Conservation (phyloP, 2,329 filamentous ascomycete species). For the Biscogniauxia sp. region DNA sequence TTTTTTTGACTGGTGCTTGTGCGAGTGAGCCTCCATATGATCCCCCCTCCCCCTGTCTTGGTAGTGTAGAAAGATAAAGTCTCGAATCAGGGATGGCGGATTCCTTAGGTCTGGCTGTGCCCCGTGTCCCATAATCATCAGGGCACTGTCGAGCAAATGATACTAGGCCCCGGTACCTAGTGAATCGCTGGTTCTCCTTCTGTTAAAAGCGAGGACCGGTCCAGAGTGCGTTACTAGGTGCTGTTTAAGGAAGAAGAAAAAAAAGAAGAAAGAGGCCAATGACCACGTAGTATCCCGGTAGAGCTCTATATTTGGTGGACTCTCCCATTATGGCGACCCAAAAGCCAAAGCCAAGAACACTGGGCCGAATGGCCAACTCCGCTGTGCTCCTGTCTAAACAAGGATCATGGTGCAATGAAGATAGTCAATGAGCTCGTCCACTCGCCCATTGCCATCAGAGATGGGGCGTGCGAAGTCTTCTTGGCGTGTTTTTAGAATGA, state of each 20-base stretch:
- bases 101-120: not conserved
- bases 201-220: not conserved
- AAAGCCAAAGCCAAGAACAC: not conserved
- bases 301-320: constrained; percentile 1
- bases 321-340: not conserved
- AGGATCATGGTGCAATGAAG: constrained; percentile 23
- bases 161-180: not conserved
- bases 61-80: not conserved
- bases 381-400: constrained; percentile 17
- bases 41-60: not conserved
- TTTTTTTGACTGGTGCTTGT: not conserved
- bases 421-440: constrained; percentile 19
- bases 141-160: not conserved
- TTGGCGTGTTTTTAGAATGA: constrained; percentile 16
- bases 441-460: constrained; percentile 13
- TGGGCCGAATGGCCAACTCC: not conserved
- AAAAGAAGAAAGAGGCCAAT: not conserved
- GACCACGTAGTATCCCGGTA: not conserved
- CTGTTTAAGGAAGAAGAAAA: not conserved
- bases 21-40: not conserved
- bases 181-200: not conserved
- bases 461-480: constrained; percentile 14
- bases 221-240: not conserved
- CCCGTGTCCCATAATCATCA: not conserved
- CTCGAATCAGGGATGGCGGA: not conserved